These are phyloP conservation scores for Zymoseptoria ardabiliae DNA, from an alignment of 2,329 filamentous ascomycete species.

Conservation along the genomic window DNA sequence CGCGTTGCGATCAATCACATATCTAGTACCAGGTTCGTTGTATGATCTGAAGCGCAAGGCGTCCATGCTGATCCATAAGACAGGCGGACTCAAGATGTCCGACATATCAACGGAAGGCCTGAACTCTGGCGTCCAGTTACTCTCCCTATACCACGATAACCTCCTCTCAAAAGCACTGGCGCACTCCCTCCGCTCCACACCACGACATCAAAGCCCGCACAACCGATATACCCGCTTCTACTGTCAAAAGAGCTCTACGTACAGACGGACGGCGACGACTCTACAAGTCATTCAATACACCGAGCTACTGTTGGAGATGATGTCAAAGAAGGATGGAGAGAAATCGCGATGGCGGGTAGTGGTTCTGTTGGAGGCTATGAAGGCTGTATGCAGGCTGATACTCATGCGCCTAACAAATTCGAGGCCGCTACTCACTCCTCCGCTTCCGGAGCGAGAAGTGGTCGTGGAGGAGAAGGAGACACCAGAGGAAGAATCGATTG, in stretches of 20 bases:
- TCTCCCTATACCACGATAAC: conserved; percentile 87
- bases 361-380: conserved; percentile 74
- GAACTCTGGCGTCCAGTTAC: conserved; percentile 73
- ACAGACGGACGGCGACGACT: conserved; percentile 71
- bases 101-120: conserved; percentile 88
- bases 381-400: conserved; percentile 74
- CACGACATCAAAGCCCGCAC: conserved; percentile 44
- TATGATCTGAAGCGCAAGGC: not conserved
- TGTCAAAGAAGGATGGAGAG: conserved; percentile 78
- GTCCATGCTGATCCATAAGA: conserved; percentile 17
- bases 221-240: conserved; percentile 59
- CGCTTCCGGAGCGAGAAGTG: conserved; percentile 76
- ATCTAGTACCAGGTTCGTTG: conserved; percentile 74
- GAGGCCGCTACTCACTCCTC: conserved; percentile 72
- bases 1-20: conserved; percentile 82
- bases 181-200: conserved; percentile 46
- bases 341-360: conserved; percentile 78
- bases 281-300: conserved; percentile 91
- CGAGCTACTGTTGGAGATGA: conserved; percentile 96
- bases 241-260: conserved; percentile 57
- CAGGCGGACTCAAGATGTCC: conserved; percentile 78
- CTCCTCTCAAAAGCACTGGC: conserved; percentile 63
- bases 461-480: conserved; percentile 41
- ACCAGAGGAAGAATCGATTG: conserved; percentile 34
- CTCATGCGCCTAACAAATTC: conserved; percentile 77